Evolutionary conservation across 1,139 yeast genomes (phyloP).

Genomic region (Scheffersomyces quercinus): DNA sequence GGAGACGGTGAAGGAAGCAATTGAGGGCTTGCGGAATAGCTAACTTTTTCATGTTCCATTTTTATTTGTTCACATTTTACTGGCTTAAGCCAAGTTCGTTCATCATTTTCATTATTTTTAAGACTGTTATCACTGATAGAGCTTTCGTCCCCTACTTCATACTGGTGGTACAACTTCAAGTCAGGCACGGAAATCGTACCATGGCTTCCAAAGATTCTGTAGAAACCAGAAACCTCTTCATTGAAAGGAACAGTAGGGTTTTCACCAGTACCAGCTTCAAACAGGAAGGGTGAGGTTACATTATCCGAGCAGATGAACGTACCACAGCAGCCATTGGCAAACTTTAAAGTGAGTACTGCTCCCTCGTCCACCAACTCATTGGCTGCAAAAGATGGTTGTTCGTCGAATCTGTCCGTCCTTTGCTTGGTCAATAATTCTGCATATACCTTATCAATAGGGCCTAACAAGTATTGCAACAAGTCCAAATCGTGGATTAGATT

Average conservation of each 20-base stretch:
- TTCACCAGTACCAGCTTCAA: constrained; percentile 46
- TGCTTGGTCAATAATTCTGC: constrained; percentile 39
- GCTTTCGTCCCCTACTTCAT: constrained; percentile 2
- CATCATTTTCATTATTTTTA: constrained; percentile 8
- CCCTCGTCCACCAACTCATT: constrained; percentile 41
- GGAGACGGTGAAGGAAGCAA: constrained; percentile 23
- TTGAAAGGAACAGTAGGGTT: constrained; percentile 42
- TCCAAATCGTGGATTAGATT: constrained; percentile 47
- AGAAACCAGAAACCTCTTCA: constrained; percentile 34
- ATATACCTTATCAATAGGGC: constrained; percentile 39
- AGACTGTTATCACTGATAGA: constrained; percentile 9
- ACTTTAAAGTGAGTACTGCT: constrained; percentile 39
- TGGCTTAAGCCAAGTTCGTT: constrained; percentile 36
- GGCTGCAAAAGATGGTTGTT: constrained; percentile 6
- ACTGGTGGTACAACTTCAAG: constrained; percentile 36
- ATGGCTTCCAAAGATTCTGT: constrained; percentile 40
- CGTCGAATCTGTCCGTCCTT: constrained; percentile 17
- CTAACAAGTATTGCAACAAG: constrained; percentile 40
- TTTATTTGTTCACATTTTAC: constrained; percentile 25
- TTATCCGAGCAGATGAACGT: constrained; percentile 46
- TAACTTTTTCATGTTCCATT: constrained; percentile 16
- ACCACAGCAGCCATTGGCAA: constrained; percentile 41
- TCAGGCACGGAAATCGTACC: constrained; percentile 47
- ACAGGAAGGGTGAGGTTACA: constrained; percentile 43
- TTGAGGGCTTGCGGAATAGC: constrained; percentile 6